These are phyloP conservation scores for Phytophthora crassamura DNA, from an alignment of 352 stramenopile species.

Conservation along the genomic window DNA sequence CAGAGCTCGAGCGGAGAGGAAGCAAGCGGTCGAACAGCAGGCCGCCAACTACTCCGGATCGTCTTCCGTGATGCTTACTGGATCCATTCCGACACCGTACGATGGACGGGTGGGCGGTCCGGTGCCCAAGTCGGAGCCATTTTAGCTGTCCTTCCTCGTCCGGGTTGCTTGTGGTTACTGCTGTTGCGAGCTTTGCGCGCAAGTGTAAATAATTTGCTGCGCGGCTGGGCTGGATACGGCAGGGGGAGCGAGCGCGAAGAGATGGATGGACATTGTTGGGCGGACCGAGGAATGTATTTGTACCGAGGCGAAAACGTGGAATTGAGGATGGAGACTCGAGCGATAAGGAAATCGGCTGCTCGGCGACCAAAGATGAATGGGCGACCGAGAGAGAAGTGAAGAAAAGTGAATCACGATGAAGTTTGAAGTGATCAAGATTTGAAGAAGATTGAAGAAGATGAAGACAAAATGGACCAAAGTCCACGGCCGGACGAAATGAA, in stretches of 20 bases:
- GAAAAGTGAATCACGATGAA: constrained; percentile 43
- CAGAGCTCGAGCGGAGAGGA: constrained; percentile 43
- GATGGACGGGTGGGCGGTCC: constrained; percentile 30
- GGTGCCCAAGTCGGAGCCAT: constrained; percentile 37
- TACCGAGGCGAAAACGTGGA: constrained; percentile 47
- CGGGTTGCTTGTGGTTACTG: constrained; percentile 10
- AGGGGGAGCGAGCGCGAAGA: constrained; percentile 7
- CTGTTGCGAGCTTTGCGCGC: constrained; percentile 5
- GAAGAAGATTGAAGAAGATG: constrained; percentile 13
- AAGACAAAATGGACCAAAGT: constrained; percentile 41
- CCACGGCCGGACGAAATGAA: constrained; percentile 42
- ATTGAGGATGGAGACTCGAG: constrained; percentile 47
- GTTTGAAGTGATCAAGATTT: constrained; percentile 38
- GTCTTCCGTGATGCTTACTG: constrained; percentile 36
- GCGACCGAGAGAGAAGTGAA: constrained; percentile 30
- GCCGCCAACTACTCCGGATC: constrained; percentile 29
- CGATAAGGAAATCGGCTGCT: constrained; percentile 38
- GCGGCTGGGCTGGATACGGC: constrained; percentile 15
- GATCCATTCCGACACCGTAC: constrained; percentile 19
- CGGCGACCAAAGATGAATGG: constrained; percentile 37
- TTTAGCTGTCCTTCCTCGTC: constrained; percentile 23
- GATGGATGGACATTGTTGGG: constrained; percentile 14
- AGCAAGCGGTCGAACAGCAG: constrained; percentile 35
- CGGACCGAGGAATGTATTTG: constrained; percentile 50
- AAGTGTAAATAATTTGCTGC: constrained; percentile 30